Conservation (phyloP, 257 asterid genomes). For the Fraxinus anomala region DNA sequence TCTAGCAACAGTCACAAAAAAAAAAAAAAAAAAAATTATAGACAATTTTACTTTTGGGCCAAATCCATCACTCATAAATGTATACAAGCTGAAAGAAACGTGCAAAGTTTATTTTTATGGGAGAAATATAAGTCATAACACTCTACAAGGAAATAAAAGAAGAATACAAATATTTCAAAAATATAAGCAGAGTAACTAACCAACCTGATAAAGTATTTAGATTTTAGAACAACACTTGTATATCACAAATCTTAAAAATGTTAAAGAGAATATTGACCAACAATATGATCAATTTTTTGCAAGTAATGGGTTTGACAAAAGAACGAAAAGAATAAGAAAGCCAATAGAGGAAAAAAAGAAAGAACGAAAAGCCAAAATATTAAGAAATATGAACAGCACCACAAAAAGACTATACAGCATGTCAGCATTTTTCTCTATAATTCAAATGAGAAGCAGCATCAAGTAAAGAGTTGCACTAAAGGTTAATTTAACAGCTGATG, state of each 20-base stretch:
- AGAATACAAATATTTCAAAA: background rate
- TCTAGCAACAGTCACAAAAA: conserved; percentile 47
- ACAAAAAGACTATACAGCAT: background rate
- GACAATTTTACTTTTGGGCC: background rate
- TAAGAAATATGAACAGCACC: conserved; percentile 6
- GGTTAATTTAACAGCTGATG: conserved; percentile 14
- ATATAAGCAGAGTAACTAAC: conserved; percentile 4
- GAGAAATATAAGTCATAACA: background rate
- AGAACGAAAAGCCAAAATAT: background rate
- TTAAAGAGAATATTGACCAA: conserved; percentile 7
- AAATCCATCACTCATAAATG: background rate
- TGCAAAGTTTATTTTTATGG: background rate
- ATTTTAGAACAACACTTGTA: conserved; percentile 18
- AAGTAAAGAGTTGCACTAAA: background rate
- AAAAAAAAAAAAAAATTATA: conserved; percentile 23
- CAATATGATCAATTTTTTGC: conserved; percentile 16
- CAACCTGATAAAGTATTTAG: background rate
- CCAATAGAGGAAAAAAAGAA: background rate
- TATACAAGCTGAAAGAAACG: background rate
- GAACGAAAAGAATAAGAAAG: background rate
- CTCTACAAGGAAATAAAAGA: background rate
- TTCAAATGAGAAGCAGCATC: conserved; percentile 16
- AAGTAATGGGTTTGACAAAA: conserved; percentile 11
- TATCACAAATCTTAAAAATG: background rate
- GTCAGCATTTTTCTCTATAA: background rate